phyloP scores from a whole-genome alignment of 352 stramenopile species.

The Phytopythium montanum region DNA sequence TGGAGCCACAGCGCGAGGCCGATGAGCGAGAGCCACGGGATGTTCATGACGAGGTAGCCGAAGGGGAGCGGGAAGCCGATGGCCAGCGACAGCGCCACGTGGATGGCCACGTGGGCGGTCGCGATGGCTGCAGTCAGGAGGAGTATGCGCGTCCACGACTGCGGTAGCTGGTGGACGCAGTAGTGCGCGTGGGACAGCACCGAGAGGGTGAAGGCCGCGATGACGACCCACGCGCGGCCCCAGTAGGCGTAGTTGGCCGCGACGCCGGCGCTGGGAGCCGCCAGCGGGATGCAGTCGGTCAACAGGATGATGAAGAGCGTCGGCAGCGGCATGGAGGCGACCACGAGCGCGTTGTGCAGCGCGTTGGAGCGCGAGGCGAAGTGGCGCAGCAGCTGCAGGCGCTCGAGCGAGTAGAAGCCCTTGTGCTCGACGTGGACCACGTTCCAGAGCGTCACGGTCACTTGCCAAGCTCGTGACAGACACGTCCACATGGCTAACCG shows the following conservation, averaged over 20 bases:
- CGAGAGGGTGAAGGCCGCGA: conserved; percentile 10
- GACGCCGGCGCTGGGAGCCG: conserved; percentile 9
- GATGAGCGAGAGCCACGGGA: conserved; percentile 17
- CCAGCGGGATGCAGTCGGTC: conserved; percentile 15
- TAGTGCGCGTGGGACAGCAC: conserved; percentile 5
- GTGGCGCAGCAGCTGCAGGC: conserved; percentile 7
- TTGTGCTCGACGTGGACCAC: conserved; percentile 17
- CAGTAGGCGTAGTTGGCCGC: conserved; percentile 14
- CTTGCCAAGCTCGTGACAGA: not conserved
- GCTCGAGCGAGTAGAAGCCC: conserved; percentile 14
- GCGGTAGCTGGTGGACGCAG: not conserved
- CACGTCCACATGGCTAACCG: too few species aligned
- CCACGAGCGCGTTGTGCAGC: conserved; percentile 6
- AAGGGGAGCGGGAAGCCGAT: conserved; percentile 18
- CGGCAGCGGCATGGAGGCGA: conserved; percentile 9
- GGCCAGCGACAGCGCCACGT: conserved; percentile 12
- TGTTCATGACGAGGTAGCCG: conserved; percentile 15
- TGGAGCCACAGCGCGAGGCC: conserved; percentile 10
- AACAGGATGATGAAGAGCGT: conserved; percentile 11
- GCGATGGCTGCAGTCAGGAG: conserved; percentile 10
- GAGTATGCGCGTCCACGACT: not conserved
- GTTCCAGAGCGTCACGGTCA: not conserved
- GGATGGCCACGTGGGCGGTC: conserved; percentile 3
- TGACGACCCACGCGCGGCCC: conserved; percentile 12
- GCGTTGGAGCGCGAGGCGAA: not conserved